A percentile compares a stretch with the other conserved stretches of the same genome.
Conservation (phyloP, 2,329 filamentous ascomycete species). For the Aciculosporium take region DNA sequence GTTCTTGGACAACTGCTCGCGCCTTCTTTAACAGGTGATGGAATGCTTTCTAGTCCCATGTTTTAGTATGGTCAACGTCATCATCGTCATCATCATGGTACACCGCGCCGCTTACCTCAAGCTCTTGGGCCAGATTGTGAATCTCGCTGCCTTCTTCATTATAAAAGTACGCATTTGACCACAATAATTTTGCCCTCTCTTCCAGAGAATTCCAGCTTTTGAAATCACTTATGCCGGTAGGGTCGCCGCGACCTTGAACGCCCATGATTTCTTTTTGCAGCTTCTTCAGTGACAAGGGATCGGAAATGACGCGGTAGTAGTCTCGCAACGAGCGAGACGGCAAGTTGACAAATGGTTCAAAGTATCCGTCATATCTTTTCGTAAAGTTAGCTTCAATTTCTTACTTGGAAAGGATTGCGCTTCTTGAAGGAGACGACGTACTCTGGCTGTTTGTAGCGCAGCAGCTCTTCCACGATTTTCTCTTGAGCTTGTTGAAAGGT, state of each 20-base stretch:
- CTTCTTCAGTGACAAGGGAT: slow-evolving; percentile 65
- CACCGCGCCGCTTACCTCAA: slow-evolving; percentile 44
- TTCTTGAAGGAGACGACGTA: slow-evolving; percentile 21
- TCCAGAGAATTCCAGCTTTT: slow-evolving; percentile 75
- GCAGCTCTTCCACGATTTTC: slow-evolving; percentile 63
- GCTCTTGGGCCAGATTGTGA: slow-evolving; percentile 57
- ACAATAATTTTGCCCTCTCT: slow-evolving; percentile 65
- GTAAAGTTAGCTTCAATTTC: slow-evolving; percentile 10
- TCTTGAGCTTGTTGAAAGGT: slow-evolving; percentile 77
- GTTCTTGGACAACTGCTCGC: slow-evolving; percentile 57
- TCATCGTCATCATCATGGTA: not conserved
- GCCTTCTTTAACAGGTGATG: slow-evolving; percentile 54
- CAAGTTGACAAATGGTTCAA: slow-evolving; percentile 62
- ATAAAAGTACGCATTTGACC: slow-evolving; percentile 78
- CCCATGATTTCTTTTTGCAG: slow-evolving; percentile 67
- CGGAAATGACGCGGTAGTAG: slow-evolving; percentile 72
- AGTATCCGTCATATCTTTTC: slow-evolving; percentile 53
- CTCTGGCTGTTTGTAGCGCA: slow-evolving; percentile 54
- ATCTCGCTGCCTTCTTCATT: slow-evolving; percentile 89
- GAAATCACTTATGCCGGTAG: slow-evolving; percentile 52
- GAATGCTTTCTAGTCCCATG: slow-evolving; percentile 49
- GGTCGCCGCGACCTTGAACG: slow-evolving; percentile 50
- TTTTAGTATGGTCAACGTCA: slow-evolving; percentile 6
- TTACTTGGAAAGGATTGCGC: too few relatives aligned
- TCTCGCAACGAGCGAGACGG: slow-evolving; percentile 64